Evolutionary conservation across 2,329 filamentous ascomycete genomes (phyloP).

Genomic region (Cercospora nicotianae): DNA sequence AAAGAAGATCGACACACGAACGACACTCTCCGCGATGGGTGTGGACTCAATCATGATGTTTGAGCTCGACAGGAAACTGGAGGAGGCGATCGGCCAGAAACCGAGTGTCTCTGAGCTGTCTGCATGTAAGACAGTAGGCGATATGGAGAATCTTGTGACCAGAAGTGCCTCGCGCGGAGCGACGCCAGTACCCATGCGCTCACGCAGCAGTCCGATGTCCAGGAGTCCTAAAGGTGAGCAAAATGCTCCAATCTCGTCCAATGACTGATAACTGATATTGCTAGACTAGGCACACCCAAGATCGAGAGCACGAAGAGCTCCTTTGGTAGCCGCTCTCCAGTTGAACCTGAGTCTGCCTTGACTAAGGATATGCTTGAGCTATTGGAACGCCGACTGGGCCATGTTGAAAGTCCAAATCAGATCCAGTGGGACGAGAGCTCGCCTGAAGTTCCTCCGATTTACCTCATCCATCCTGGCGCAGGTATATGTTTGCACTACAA

Average conservation of each 20-base stretch:
- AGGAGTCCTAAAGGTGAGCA: neutral
- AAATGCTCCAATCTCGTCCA: neutral
- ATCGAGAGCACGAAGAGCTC: neutral
- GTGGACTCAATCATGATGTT: conserved; percentile 26
- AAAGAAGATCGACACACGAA: conserved; percentile 13
- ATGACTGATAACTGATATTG: neutral
- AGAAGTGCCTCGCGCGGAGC: conserved; percentile 1
- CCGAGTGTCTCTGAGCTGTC: conserved; percentile 14
- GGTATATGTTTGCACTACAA: conserved; percentile 14
- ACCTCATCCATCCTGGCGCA: conserved; percentile 14
- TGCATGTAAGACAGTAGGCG: conserved; percentile 19
- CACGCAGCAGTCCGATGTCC: neutral
- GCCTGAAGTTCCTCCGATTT: neutral
- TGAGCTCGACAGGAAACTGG: conserved; percentile 20
- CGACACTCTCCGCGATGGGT: conserved; percentile 17
- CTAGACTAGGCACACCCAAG: neutral
- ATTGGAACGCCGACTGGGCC: conserved; percentile 1
- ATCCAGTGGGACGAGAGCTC: conserved; percentile 3
- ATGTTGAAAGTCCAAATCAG: conserved; percentile 3
- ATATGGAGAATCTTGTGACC: conserved; percentile 19
- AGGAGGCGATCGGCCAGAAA: conserved; percentile 9
- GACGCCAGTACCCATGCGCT: neutral
- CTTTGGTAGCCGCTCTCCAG: neutral
- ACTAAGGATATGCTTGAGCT: conserved; percentile 8
- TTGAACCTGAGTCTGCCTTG: conserved; percentile 3